A percentile compares a stretch with the other conserved stretches of the same genome.
Conservation (phyloP, 83 land plant species). For the Isoetes engelmannii region DNA sequence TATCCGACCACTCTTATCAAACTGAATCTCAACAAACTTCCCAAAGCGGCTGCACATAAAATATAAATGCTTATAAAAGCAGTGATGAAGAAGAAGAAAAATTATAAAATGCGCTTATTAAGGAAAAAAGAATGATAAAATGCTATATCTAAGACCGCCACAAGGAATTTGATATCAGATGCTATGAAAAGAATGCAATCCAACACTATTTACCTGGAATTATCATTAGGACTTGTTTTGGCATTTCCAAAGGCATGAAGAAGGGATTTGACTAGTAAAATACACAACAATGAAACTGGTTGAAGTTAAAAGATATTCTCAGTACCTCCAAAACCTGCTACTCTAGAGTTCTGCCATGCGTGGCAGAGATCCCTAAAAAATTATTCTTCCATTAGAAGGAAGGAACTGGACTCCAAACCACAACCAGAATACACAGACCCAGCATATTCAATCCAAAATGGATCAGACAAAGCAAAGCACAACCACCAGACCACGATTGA, state of each 20-base stretch:
- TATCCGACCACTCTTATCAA: conserved; percentile 82
- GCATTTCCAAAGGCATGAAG: conserved; percentile 99
- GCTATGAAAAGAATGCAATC: too few species aligned
- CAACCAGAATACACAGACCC: too few species aligned
- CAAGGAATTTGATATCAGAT: too few species aligned
- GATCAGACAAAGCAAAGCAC: too few species aligned
- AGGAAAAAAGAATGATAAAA: background rate
- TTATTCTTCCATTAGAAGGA: too few species aligned
- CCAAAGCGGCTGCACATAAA: conserved; percentile 71
- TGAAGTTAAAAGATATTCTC: background rate
- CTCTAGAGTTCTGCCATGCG: conserved; percentile 80
- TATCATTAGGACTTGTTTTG: conserved; percentile 86
- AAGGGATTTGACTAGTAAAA: conserved; percentile 81
- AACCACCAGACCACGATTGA: too few species aligned
- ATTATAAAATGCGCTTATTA: background rate
- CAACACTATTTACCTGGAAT: conserved; percentile 59
- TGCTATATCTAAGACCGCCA: too few species aligned
- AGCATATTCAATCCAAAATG: too few species aligned
- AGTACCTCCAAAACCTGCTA: conserved; percentile 82
- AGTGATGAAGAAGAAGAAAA: too few species aligned
- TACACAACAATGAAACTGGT: background rate
- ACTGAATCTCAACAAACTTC: conserved; percentile 97
- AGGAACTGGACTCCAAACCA: too few species aligned
- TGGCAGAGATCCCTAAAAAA: too few species aligned
- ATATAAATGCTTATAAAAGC: too few species aligned